phyloP scores from a whole-genome alignment of 345 rosid genomes.

The Salix dunnii region DNA sequence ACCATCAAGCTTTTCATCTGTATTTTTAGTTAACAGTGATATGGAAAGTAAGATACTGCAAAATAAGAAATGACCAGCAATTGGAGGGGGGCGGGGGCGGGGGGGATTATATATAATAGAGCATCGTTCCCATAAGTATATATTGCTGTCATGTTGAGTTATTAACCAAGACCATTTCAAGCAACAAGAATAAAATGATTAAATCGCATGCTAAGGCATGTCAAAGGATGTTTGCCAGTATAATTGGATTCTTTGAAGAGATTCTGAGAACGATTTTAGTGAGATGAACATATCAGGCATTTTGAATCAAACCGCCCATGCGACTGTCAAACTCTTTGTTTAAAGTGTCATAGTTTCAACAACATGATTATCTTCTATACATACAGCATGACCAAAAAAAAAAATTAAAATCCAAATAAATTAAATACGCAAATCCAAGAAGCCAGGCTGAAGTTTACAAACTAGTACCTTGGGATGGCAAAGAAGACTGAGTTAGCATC shows the following conservation, averaged over 20 bases:
- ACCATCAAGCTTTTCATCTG: slow-evolving; percentile 50
- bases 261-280: neutral
- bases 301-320: neutral
- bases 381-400: neutral
- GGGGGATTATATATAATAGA: neutral
- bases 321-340: neutral
- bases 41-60: neutral
- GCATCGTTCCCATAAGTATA: neutral
- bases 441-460: neutral
- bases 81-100: neutral
- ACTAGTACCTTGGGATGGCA: slow-evolving; percentile 46
- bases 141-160: neutral
- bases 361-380: neutral
- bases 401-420: neutral
- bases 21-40: slow-evolving; percentile 13
- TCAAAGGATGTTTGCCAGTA: neutral
- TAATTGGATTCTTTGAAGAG: neutral
- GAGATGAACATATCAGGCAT: neutral
- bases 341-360: neutral
- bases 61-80: slow-evolving; percentile 13
- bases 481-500: slow-evolving; percentile 33
- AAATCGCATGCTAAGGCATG: neutral
- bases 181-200: neutral
- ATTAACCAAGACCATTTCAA: neutral
- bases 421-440: neutral